Base-by-base conservation (phyloP, 352 stramenopile species). In the Blastocystis sp. region DNA sequence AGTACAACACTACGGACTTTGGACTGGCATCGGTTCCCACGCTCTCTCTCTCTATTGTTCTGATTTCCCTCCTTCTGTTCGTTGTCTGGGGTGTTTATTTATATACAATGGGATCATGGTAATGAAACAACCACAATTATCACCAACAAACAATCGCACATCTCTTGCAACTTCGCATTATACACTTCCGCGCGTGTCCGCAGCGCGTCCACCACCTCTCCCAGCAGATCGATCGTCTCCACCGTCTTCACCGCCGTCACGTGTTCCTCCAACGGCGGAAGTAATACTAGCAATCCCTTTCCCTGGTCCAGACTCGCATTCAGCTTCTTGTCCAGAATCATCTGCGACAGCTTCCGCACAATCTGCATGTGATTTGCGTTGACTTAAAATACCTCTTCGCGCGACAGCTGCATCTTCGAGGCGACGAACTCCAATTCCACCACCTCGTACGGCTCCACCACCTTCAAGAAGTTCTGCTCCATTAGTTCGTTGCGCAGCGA, bases 311-410 rank as follows among this genome's bases (percentile, higher is more conserved):
- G 90, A 87, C 98, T 99, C 56, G 95, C 96, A 75, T 94, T 92
- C 88, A 99, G 96, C 88, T 98, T 98, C 87, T 96, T 94, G 90
- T 99, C 96, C 85, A 99, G 89, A 87, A 99, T 98, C 96, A 99
- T 99, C 90, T 98, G 95, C 73, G 93, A 97, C 32, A 99, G 91
- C 90, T 97, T 99, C 57, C 90, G 90, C 86, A 94, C 90, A 54
- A 94, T 89, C 0, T 89, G 65, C 8, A 57, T 29, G 40, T 49
- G 0, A 75, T 4, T 8, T 72, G 1, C 9, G 14, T 29, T 36
- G 64, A 61, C 7, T n/a, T 49, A 18, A 51, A n/a, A 77, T 18
- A 89, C 88, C 32, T 65, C 24, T 49, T 87, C 85, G 44, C 93
- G 29, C 21, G 94, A 92, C 84, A 99, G 91, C 77, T 98, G 95